Evolutionary conservation across 1,284 basidiomycete species (phyloP), one percentile per base, ranked within the genome.

Genomic region (Salmacisia buchloeana): DNA sequence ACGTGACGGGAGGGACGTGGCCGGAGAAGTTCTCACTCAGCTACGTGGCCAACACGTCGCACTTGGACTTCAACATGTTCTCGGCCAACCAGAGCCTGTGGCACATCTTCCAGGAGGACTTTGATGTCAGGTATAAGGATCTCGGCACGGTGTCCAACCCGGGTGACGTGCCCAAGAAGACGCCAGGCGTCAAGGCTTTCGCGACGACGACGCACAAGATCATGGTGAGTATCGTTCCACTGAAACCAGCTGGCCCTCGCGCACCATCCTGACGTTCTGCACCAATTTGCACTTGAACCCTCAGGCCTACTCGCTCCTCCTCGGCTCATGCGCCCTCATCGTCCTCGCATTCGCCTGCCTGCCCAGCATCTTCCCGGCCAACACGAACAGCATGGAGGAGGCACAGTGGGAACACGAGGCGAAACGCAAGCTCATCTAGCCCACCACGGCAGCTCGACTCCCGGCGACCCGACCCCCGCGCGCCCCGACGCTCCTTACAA

Each of bases 191-290:
- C 27, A 54, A 46, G 49, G 69, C 72, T 2, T 76, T 75, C n/a
- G 75, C 73, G n/a, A 75, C 73, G 1, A 73, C 73, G 15, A 63
- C 65, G 9, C 72, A 75, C 64, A 72, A 72, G 34, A 74, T 70
- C 58, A 62, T 75, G 34, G 70, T 54, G 31, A 15, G 49, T 54
- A 43, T 7, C 15, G 15, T 29, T 54, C 27, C 49, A 27, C 25
- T 52, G 7, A 9, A 46, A 12, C 10, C 72, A 52, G 13, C 49
- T 33, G 49, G 69, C 71, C 41, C 71, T 70, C 60, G 66, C 67
- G 56, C 64, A 75, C 49, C 69, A n/a, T n/a, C n/a, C n/a, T n/a
- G n/a, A n/a, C n/a, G n/a, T n/a, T n/a, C n/a, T n/a, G n/a, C n/a
- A n/a, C n/a, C n/a, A n/a, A n/a, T 33, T 29, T 54, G 18, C 49